phyloP scores from a whole-genome alignment of 1,284 basidiomycete species.

The Boletus subluridellus region DNA sequence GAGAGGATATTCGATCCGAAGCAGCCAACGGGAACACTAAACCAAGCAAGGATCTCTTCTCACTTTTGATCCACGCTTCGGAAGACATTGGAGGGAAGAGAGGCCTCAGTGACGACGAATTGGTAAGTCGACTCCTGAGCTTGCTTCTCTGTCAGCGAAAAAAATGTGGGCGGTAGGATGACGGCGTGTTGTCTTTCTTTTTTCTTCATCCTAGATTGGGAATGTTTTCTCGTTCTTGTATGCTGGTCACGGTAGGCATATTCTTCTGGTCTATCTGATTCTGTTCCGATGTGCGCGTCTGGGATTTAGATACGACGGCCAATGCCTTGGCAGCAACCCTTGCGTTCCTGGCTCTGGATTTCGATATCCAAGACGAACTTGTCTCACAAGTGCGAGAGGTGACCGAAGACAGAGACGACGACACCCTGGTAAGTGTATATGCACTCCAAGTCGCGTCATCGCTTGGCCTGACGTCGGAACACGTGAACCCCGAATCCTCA shows the following conservation, averaged over 20 bases:
- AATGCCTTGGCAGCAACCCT: slow-evolving; percentile 28
- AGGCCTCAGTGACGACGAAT: too few species aligned
- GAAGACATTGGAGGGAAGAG: too few species aligned
- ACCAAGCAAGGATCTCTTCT: slow-evolving; percentile 28
- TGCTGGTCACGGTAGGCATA: slow-evolving; percentile 50
- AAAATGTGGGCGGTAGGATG: not conserved
- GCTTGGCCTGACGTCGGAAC: slow-evolving; percentile 20
- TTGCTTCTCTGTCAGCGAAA: too few species aligned
- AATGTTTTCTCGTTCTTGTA: slow-evolving; percentile 52
- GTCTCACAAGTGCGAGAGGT: slow-evolving; percentile 12
- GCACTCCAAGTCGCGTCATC: too few species aligned
- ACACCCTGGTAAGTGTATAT: not conserved
- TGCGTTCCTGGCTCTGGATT: not conserved
- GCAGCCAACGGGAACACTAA: slow-evolving; percentile 14
- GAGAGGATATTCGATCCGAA: slow-evolving; percentile 30
- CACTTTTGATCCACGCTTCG: too few species aligned
- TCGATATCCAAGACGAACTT: slow-evolving; percentile 35
- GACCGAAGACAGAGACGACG: not conserved
- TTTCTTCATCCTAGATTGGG: slow-evolving; percentile 39
- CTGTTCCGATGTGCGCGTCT: not conserved
- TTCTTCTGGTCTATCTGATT: not conserved
- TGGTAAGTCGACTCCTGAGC: not conserved
- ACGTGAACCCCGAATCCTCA: not conserved
- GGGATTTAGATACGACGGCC: slow-evolving; percentile 46
- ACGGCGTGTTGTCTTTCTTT: not conserved